Percentiles rank a stretch among this genome's conserved stretches.
These are phyloP conservation scores for Begonia loranthoides DNA, from an alignment of 306 rosid species.

Conservation along the genomic window DNA sequence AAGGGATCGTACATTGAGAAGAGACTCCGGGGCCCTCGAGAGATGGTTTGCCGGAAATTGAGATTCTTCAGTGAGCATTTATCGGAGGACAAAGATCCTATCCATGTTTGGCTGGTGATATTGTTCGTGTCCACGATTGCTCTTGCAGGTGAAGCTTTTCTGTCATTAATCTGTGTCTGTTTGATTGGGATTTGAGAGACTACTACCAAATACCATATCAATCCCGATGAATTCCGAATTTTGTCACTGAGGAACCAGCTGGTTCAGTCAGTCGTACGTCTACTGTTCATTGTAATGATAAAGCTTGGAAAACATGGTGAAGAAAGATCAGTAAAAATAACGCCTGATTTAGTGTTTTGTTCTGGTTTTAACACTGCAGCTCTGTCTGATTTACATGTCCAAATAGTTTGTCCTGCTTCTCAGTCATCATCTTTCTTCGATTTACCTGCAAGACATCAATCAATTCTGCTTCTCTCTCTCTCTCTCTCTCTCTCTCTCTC, in stretches of 20 bases:
- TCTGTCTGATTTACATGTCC: no score
- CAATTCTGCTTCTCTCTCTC: not conserved
- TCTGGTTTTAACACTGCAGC: no score
- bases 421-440: no score
- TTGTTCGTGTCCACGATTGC: conserved; percentile 41
- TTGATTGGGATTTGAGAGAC: conserved; percentile 2
- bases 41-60: conserved; percentile 28
- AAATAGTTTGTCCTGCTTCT: no score
- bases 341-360: no score
- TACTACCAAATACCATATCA: conserved; percentile 1
- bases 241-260: no score
- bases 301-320: no score
- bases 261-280: no score
- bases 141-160: conserved; percentile 41
- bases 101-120: conserved; percentile 61
- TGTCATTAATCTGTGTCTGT: not conserved
- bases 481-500: not conserved
- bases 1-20: conserved; percentile 33
- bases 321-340: no score
- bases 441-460: no score
- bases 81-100: conserved; percentile 89
- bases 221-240: not conserved
- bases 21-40: conserved; percentile 30
- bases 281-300: no score
- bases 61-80: conserved; percentile 40